Base-by-base conservation (phyloP, 1,139 yeast genomes). In the Yamadazyma jaroonii region DNA sequence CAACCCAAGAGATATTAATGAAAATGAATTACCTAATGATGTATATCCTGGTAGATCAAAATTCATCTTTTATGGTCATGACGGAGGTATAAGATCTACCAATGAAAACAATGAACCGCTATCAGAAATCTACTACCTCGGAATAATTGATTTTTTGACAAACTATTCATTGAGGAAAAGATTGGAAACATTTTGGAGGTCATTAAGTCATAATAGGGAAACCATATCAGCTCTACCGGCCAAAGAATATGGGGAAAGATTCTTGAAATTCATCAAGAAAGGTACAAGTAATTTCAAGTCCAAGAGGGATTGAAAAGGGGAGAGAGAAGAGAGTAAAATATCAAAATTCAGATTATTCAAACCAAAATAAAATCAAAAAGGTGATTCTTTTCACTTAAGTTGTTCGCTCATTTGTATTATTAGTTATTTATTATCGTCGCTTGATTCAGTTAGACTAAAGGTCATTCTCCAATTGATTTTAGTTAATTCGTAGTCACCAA, bases 81-180 rank as follows among this genome's bases (percentile, higher is more conserved):
- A 85, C 57, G 96, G 96, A 15, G 98, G 97, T 6, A 80, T 87
- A 32, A 68, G 84, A 39, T 83, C 95, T 2, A 82, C 95, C 0
- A 79, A 84, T 52, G 79, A 70, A 35, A 56, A 73, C 35, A 74
- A 87, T 51, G 72, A 76, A 35, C 88, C 89, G 21, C 57, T 79
- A 33, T 71, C 77, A 21, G 79, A 84, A 42, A 79, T 94, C 10
- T 94, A 94, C 61, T 94, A 90, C 54, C 64, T 94, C 50, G 98
- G 98, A 10, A 82, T 94, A 33, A 94, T 94, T 52, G 99, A 94
- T 57, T 90, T 96, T 61, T 67, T 94, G 47, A 94, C 98, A 0
- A 79, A 83, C 43, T 94, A 94, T 56, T 84, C 89, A 1, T 60
- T 83, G 20, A 64, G 79, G 49, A 94, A 94, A 57, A 74, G 77